These are phyloP conservation scores for Coleophoma eucalyptorum DNA, from an alignment of 2,329 filamentous ascomycete genomes.

Conservation along the genomic window DNA sequence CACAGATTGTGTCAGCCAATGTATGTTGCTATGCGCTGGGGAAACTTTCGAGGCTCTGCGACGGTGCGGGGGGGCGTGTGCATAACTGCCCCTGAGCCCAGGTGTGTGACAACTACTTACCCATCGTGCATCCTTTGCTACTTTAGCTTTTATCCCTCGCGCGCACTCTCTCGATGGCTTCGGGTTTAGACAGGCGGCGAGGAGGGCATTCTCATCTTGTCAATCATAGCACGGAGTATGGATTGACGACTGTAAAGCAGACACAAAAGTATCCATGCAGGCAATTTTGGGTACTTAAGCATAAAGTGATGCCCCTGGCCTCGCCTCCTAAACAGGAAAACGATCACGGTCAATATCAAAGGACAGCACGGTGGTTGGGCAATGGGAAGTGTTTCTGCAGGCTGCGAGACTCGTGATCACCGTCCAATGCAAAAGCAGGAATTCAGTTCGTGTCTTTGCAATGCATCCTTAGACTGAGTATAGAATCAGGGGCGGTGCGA, in stretches of 20 bases:
- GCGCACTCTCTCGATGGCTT: too few relatives aligned
- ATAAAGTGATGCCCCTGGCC: neutral
- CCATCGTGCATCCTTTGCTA: neutral
- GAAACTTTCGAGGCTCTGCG: conserved; percentile 1
- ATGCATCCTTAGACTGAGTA: too few relatives aligned
- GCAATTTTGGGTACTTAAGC: neutral
- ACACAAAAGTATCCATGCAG: neutral
- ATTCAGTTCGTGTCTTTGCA: too few relatives aligned
- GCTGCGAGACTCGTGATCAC: too few relatives aligned
- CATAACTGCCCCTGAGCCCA: neutral
- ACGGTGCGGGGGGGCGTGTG: neutral
- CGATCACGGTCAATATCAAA: too few relatives aligned
- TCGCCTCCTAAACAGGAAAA: neutral
- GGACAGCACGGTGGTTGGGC: too few relatives aligned
- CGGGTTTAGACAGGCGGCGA: too few relatives aligned
- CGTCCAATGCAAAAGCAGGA: too few relatives aligned
- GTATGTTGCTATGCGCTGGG: neutral
- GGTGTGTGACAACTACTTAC: neutral
- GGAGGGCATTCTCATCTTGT: too few relatives aligned
- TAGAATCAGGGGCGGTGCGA: too few relatives aligned
- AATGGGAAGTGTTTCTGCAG: too few relatives aligned
- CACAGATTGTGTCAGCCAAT: conserved; percentile 20
- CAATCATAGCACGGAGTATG: too few relatives aligned
- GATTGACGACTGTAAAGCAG: neutral
- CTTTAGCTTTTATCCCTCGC: neutral